Conservation (phyloP, 2,329 filamentous ascomycete genomes). For the Grosmannia serpens region DNA sequence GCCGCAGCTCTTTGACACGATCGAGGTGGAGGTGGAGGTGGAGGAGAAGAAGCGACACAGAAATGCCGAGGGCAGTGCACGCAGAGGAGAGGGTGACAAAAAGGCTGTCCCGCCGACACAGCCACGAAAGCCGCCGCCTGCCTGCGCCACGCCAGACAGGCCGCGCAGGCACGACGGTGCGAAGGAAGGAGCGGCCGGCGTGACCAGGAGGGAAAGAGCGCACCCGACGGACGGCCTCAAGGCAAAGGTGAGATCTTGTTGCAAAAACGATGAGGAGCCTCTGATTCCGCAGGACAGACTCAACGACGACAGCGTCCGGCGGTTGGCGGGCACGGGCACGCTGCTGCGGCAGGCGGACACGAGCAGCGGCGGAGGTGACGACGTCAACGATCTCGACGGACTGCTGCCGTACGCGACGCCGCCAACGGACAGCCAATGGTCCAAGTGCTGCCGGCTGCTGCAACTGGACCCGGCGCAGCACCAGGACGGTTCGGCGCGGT, state of each 20-base stretch:
- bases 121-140: neutral
- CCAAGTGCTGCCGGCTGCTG: constrained; percentile 5
- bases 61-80: neutral
- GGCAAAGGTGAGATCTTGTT: neutral
- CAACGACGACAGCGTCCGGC: neutral
- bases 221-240: neutral
- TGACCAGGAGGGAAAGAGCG: neutral
- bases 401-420: neutral
- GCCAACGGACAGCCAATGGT: neutral
- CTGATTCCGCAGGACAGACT: neutral
- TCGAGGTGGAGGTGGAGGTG: neutral
- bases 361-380: neutral
- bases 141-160: neutral
- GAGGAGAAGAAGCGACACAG: neutral
- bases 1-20: neutral
- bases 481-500: neutral
- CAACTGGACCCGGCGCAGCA: constrained; percentile 2
- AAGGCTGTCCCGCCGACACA: neutral
- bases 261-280: neutral
- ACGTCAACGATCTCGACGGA: neutral
- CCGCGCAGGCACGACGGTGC: neutral
- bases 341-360: neutral
- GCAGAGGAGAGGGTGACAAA: neutral
- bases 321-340: no score
- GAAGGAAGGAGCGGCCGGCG: neutral